These are phyloP conservation scores for Pseudogymnoascus sp. DNA, from an alignment of 2,329 filamentous ascomycete genomes.

Conservation along the genomic window DNA sequence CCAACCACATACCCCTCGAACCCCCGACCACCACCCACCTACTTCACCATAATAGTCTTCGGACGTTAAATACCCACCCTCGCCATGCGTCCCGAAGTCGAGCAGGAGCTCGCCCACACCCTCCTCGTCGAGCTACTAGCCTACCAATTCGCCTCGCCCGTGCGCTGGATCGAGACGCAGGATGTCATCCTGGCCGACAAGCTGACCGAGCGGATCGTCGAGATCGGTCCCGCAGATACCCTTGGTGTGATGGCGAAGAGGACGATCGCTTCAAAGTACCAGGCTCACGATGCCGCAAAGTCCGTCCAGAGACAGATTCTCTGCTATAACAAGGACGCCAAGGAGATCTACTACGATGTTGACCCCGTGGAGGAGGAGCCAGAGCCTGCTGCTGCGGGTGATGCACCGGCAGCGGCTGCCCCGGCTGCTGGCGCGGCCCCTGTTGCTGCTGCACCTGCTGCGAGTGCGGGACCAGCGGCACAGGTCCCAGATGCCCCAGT, in stretches of 20 bases:
- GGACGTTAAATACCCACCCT: conserved; percentile 23
- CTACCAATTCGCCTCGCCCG: conserved; percentile 97
- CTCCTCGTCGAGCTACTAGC: conserved; percentile 96
- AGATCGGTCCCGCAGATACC: conserved; percentile 94
- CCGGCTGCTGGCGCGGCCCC: conserved; percentile 42
- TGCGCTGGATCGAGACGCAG: conserved; percentile 99
- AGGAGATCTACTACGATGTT: conserved; percentile 98
- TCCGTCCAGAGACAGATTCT: conserved; percentile 95
- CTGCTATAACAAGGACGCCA: conserved; percentile 98
- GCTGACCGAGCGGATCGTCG: conserved; percentile 92
- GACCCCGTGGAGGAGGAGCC: conserved; percentile 90
- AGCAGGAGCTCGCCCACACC: conserved; percentile 98
- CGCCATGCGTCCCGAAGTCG: conserved; percentile 93
- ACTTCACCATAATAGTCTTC: conserved; percentile 17
- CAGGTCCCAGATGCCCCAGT: conserved; percentile 81
- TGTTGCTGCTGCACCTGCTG: conserved; percentile 47
- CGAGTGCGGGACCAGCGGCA: conserved; percentile 76
- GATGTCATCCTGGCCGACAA: conserved; percentile 98
- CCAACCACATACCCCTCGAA: neutral
- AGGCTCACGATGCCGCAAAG: conserved; percentile 94
- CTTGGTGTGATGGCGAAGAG: conserved; percentile 96
- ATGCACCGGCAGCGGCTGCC: conserved; percentile 32
- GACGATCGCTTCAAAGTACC: conserved; percentile 92
- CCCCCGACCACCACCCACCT: neutral
- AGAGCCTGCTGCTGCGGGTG: conserved; percentile 43